Conservation (phyloP, 805 yeast genomes). For the Ogataea paraovalis region DNA sequence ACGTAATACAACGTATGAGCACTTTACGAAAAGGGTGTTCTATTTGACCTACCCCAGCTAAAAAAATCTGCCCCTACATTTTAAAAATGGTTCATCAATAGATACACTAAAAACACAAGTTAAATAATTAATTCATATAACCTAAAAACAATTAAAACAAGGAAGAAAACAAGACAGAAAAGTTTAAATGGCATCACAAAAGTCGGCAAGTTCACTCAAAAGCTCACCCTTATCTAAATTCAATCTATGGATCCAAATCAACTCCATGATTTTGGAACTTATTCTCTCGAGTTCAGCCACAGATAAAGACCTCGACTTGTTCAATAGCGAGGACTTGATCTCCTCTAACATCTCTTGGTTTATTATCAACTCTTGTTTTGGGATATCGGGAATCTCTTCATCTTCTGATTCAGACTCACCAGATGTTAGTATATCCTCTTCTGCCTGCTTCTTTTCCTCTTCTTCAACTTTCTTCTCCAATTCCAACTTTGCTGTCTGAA, state of each 20-base stretch:
- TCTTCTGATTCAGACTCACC: neutral
- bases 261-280: conserved; percentile 65
- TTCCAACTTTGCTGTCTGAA: conserved; percentile 10
- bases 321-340: conserved; percentile 33
- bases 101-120: neutral
- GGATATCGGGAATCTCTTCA: conserved; percentile 23
- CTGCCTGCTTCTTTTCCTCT: conserved; percentile 10
- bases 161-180: neutral
- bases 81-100: too few relatives aligned
- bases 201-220: conserved; percentile 29
- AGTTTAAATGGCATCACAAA: conserved; percentile 9
- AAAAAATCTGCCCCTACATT: too few relatives aligned
- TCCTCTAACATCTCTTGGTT: conserved; percentile 29
- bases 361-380: conserved; percentile 24
- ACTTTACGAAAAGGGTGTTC: too few relatives aligned
- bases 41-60: too few relatives aligned
- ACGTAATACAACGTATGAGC: too few relatives aligned
- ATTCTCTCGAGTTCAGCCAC: conserved; percentile 58
- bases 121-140: too few relatives aligned
- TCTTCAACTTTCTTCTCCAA: conserved; percentile 13
- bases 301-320: conserved; percentile 35
- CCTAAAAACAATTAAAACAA: neutral
- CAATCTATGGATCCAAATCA: conserved; percentile 65
- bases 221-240: conserved; percentile 42
- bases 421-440: conserved; percentile 1